Percentiles rank a stretch among this genome's conserved stretches.
Evolutionary conservation across 2,329 filamentous ascomycete species (phyloP).

Genomic region (Fusarium torreyae): DNA sequence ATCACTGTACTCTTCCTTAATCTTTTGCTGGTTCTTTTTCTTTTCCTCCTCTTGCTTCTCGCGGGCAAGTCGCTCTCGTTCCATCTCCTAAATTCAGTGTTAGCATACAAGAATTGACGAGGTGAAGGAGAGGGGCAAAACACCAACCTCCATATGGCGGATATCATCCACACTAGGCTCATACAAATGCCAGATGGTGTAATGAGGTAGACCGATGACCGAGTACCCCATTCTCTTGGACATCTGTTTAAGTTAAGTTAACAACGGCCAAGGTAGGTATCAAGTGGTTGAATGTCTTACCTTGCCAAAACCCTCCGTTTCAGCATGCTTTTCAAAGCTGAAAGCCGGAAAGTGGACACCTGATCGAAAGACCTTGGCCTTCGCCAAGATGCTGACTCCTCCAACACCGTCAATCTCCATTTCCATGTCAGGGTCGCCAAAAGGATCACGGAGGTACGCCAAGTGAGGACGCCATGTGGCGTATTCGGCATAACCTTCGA

Average conservation of each 20-base stretch:
- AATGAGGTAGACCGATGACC: constrained; percentile 95
- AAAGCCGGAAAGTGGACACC: constrained; percentile 99
- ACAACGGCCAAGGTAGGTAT: background rate
- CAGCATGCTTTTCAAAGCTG: constrained; percentile 98
- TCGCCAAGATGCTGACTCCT: constrained; percentile 96
- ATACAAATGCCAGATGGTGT: constrained; percentile 99
- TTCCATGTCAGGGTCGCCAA: constrained; percentile 98
- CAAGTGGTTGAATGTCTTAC: constrained; percentile 62
- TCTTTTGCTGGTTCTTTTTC: constrained; percentile 79
- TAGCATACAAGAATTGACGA: constrained; percentile 1
- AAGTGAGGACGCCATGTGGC: constrained; percentile 98
- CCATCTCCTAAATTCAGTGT: constrained; percentile 80
- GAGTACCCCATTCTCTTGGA: constrained; percentile 96
- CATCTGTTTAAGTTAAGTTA: constrained; percentile 74
- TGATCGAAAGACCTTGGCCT: constrained; percentile 93
- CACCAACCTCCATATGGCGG: constrained; percentile 87
- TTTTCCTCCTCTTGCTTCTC: constrained; percentile 79
- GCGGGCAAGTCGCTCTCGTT: constrained; percentile 83
- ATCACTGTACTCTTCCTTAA: constrained; percentile 85
- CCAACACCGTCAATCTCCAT: constrained; percentile 99
- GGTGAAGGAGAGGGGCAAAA: background rate
- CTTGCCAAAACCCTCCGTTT: constrained; percentile 99
- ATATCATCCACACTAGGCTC: constrained; percentile 99
- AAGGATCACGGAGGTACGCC: constrained; percentile 95
- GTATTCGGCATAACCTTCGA: constrained; percentile 98